These are phyloP conservation scores for Lagenidium giganteum DNA, from an alignment of 352 stramenopile genomes.

Conservation along the genomic window DNA sequence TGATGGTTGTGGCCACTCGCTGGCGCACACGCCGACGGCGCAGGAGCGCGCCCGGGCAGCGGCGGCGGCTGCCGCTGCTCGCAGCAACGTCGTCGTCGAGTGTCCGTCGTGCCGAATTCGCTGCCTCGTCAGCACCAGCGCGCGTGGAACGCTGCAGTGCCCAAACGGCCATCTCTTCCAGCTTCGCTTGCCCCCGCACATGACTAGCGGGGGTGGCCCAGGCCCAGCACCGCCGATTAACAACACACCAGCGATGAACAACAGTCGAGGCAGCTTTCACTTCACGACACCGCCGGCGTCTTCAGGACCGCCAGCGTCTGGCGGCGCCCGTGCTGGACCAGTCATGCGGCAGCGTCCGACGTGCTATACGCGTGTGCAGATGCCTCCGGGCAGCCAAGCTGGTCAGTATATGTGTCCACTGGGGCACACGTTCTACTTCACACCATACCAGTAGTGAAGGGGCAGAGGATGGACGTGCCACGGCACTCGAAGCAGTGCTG, in stretches of 20 bases:
- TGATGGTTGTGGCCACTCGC: conserved; percentile 64
- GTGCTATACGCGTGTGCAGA: conserved; percentile 85
- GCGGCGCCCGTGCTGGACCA: conserved; percentile 19
- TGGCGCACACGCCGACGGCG: conserved; percentile 69
- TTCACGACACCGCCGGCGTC: not conserved
- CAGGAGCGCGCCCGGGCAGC: conserved; percentile 57
- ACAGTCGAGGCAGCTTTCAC: no score
- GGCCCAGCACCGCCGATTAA: no score
- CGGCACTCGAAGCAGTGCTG: no score
- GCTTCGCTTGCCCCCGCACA: conserved; percentile 48
- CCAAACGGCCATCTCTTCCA: conserved; percentile 75
- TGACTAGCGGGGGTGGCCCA: conserved; percentile 14
- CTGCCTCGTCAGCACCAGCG: conserved; percentile 70
- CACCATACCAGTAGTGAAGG: not conserved
- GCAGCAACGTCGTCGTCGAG: conserved; percentile 73
- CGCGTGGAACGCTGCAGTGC: conserved; percentile 65
- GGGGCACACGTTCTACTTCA: conserved; percentile 86
- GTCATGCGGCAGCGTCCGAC: conserved; percentile 85
- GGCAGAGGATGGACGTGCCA: not conserved
- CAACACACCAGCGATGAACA: no score
- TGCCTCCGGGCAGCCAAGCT: conserved; percentile 76
- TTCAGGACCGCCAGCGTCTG: conserved; percentile 1
- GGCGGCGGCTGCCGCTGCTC: conserved; percentile 35
- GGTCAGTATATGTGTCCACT: conserved; percentile 88
- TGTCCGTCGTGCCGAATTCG: conserved; percentile 69